A percentile compares a stretch with the other conserved stretches of the same genome.
Conservation (phyloP, 495 filamentous ascomycete species). For the Aspergillus bertholletiae region DNA sequence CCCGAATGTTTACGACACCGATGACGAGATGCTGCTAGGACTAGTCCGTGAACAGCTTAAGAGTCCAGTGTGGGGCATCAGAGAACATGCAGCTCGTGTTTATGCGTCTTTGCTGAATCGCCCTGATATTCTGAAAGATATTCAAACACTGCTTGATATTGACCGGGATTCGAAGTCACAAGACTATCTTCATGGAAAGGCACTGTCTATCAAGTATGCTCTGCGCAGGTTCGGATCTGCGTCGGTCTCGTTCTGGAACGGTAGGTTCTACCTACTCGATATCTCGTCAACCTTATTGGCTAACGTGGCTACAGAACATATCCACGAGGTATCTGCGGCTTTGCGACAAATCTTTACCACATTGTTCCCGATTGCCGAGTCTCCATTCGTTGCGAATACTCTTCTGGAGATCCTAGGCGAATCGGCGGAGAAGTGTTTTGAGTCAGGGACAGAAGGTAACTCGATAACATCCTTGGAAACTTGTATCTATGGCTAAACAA, state of each 20-base stretch:
- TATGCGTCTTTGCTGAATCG: slow-evolving; percentile 61
- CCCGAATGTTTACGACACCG: slow-evolving; percentile 28
- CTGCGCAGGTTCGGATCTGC: slow-evolving; percentile 36
- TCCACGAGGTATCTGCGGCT: slow-evolving; percentile 23
- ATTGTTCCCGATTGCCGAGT: slow-evolving; percentile 28
- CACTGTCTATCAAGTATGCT: slow-evolving; percentile 49
- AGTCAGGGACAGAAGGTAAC: slow-evolving; percentile 29
- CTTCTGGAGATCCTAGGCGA: slow-evolving; percentile 44
- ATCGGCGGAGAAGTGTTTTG: slow-evolving; percentile 29
- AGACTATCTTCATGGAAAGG: slow-evolving; percentile 62
- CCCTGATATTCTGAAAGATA: slow-evolving; percentile 45
- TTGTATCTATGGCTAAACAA: background rate
- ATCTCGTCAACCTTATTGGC: background rate
- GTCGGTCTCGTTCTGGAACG: slow-evolving; percentile 30
- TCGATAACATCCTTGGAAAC: background rate
- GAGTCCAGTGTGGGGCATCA: slow-evolving; percentile 81
- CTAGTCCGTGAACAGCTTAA: slow-evolving; percentile 47
- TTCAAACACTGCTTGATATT: slow-evolving; percentile 43
- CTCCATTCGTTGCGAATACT: slow-evolving; percentile 37
- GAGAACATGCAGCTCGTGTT: slow-evolving; percentile 85
- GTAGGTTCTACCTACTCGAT: slow-evolving; percentile 17
- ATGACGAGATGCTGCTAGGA: slow-evolving; percentile 30
- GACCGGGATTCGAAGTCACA: slow-evolving; percentile 37
- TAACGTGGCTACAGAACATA: slow-evolving; percentile 19
- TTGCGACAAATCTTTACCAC: slow-evolving; percentile 25